These are phyloP conservation scores for Penicillium crustosum DNA, from an alignment of 2,329 filamentous ascomycete genomes.

Conservation along the genomic window DNA sequence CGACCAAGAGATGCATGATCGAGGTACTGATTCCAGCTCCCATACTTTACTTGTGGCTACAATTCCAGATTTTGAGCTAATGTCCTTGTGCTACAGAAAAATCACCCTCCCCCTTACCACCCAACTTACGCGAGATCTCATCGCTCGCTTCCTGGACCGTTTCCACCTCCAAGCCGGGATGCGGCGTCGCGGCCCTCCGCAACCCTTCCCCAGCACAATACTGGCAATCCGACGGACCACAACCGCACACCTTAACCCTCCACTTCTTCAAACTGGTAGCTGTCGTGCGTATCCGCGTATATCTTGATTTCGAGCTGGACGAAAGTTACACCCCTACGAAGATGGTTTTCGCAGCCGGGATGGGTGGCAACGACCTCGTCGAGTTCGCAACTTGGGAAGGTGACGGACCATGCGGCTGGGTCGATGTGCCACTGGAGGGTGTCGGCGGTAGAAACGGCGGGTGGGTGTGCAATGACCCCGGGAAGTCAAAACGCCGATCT, in stretches of 20 bases:
- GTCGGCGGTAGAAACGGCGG: constrained; percentile 53
- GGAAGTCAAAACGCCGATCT: constrained; percentile 18
- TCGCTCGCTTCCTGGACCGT: constrained; percentile 67
- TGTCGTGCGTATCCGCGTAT: constrained; percentile 52
- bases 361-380: constrained; percentile 85
- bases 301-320: constrained; percentile 87
- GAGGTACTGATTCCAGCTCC: constrained; percentile 24
- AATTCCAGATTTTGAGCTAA: background rate
- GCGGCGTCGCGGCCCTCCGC: constrained; percentile 60
- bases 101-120: constrained; percentile 39
- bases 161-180: constrained; percentile 62
- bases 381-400: constrained; percentile 82
- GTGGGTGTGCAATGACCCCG: constrained; percentile 27
- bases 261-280: constrained; percentile 60
- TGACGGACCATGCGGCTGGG: constrained; percentile 81
- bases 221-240: constrained; percentile 67
- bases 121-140: constrained; percentile 60
- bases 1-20: constrained; percentile 39
- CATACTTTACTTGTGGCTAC: background rate
- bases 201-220: constrained; percentile 57
- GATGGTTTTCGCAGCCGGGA: constrained; percentile 84
- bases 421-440: constrained; percentile 71
- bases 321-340: constrained; percentile 96
- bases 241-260: constrained; percentile 62
- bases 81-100: constrained; percentile 26